Evolutionary conservation across 106 monocot genomes (phyloP).

Genomic region (Dendrobium chrysotoxum): DNA sequence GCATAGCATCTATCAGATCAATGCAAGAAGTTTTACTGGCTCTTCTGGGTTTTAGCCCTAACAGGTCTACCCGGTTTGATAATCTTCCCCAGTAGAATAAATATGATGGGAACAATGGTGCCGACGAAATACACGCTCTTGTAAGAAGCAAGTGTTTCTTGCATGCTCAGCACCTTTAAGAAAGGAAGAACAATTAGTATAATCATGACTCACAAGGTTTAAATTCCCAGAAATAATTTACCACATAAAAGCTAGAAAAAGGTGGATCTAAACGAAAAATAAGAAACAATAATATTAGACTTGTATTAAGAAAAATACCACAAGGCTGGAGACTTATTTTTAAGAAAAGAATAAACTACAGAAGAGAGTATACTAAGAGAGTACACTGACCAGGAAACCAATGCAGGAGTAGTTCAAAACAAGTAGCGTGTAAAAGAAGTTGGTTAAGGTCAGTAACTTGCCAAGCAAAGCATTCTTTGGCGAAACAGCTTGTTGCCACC

Average conservation of each 20-base stretch:
- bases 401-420: constrained; percentile 95
- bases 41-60: constrained; percentile 52
- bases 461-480: constrained; percentile 35
- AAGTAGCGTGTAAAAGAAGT: constrained; percentile 74
- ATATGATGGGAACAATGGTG: constrained; percentile 70
- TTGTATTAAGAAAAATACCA: neutral
- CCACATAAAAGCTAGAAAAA: neutral
- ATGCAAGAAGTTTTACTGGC: constrained; percentile 20
- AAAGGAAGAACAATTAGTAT: neutral
- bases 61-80: constrained; percentile 64
- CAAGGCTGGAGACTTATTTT: neutral
- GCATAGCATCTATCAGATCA: neutral
- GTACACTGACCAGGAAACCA: constrained; percentile 68
- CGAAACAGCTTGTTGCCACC: constrained; percentile 87
- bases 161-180: constrained; percentile 80
- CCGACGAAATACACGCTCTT: constrained; percentile 80
- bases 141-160: constrained; percentile 79
- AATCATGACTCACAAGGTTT: neutral
- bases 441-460: constrained; percentile 45
- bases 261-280: neutral
- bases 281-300: neutral
- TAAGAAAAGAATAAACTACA: neutral
- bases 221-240: neutral
- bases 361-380: neutral
- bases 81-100: constrained; percentile 59